These are phyloP conservation scores for Fusarium subtropicale DNA, from an alignment of 2,329 filamentous ascomycete species.

Conservation along the genomic window DNA sequence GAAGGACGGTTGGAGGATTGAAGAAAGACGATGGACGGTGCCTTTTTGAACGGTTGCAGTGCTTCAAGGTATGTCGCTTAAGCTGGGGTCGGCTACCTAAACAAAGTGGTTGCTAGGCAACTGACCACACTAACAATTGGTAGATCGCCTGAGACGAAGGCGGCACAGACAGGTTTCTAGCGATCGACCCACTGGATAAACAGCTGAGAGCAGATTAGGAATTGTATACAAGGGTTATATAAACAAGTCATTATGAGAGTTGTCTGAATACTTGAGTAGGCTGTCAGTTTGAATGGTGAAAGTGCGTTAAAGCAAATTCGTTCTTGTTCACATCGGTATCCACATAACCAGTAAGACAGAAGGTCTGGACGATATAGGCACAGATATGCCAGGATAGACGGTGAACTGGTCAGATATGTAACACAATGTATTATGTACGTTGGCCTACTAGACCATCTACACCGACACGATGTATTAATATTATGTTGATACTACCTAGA, in stretches of 20 bases:
- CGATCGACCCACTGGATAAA: conserved; percentile 4
- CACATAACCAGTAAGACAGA: background rate
- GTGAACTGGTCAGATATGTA: background rate
- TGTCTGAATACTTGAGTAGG: background rate
- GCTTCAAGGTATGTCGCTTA: conserved; percentile 18
- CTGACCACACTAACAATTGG: background rate
- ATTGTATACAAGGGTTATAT: background rate
- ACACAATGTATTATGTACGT: background rate
- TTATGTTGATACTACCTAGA: background rate
- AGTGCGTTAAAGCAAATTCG: background rate
- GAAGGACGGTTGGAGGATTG: conserved; percentile 14
- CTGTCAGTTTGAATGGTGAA: background rate
- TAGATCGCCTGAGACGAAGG: conserved; percentile 8
- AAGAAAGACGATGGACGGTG: conserved; percentile 30
- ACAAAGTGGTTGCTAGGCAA: conserved; percentile 33
- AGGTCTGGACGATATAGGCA: background rate
- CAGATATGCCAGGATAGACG: background rate
- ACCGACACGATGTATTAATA: background rate
- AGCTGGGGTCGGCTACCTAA: conserved; percentile 29
- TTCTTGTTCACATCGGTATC: background rate
- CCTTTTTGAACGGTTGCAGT: conserved; percentile 28
- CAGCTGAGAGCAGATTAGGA: background rate
- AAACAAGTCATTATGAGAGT: background rate
- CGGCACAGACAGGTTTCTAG: conserved; percentile 7
- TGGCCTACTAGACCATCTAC: background rate